Evolutionary conservation across 331 rosid species (phyloP), one percentile per base, ranked within the genome.

Genomic region (Quercus lobata): DNA sequence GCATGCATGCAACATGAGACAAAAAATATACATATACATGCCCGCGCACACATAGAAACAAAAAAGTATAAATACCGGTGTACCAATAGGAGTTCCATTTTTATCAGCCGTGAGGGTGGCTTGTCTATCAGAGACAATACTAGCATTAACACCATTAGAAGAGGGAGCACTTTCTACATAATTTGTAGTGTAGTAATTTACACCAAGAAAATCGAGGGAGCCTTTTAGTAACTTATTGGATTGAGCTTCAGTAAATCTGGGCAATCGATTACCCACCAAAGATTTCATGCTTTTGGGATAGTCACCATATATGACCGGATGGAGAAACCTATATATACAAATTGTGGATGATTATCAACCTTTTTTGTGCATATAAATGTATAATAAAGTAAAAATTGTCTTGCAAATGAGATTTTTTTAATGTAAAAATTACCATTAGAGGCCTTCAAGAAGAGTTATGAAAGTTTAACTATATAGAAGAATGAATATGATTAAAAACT

Each of bases 291-390:
- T 76, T 52, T 30, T 3, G 0, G 92, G 97, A 73, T 92, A 90
- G 44, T 87, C 81, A 7, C 97, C 97, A 72, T 71, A 80, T 17
- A 78, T 82, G 15, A 92, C 12, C 0, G 94, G 94, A 81, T 85
- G 73, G 16, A 75, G 81, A 75, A 63, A 80, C 94, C 94, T 46
- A 10, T 10, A 8, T 2, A 46, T 46, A 8, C 53, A 46, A 46
- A 46, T 46, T 8, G 53, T 46, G 53, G 15, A 46, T 46, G 15
- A 46, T 46, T 46, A 8, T 46, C 53, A 46, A 46, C 3, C 16
- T 2, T 3, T 46, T 46, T 46, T 10, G 12, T 46, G 53, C 53
- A 46, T 46, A 46, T 1, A 4, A 56, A 17, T 6, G 9, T 11
- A 8, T 0, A 41, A 30, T 15, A 35, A 35, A 35, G 9, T 35